phyloP scores from a whole-genome alignment of 176 grass and related monocot genomes.

The Oryza officinalis region DNA sequence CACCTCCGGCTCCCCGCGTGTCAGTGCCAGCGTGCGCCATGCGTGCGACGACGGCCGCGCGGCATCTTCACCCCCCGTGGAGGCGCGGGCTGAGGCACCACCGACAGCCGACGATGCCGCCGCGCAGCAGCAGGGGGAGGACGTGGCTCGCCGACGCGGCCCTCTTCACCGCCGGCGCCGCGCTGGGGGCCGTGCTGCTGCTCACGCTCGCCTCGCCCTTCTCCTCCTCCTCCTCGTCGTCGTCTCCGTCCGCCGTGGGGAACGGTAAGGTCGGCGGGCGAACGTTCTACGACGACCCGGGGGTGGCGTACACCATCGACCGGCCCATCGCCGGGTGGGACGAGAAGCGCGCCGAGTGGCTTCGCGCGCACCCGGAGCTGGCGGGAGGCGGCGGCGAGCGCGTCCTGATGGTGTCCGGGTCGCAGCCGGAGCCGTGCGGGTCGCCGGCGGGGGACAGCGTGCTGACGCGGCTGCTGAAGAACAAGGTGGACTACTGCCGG shows the following conservation, averaged over 20 bases:
- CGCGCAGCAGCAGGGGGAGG: constrained; percentile 17
- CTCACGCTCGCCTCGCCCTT: constrained; percentile 48
- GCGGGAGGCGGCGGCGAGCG: constrained; percentile 18
- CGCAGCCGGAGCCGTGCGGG: constrained; percentile 71
- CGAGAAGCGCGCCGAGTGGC: constrained; percentile 66
- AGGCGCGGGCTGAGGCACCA: not conserved
- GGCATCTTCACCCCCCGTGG: not conserved
- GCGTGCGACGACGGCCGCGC: not conserved
- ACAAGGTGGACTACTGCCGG: constrained; percentile 91
- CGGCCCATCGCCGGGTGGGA: constrained; percentile 65
- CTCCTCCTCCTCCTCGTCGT: not conserved
- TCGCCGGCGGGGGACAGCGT: constrained; percentile 61
- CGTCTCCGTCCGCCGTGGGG: not conserved
- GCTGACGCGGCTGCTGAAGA: constrained; percentile 73
- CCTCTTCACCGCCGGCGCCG: constrained; percentile 65
- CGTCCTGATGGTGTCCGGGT: constrained; percentile 84
- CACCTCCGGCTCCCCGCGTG: not conserved
- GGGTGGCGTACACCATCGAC: constrained; percentile 69
- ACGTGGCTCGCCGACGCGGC: constrained; percentile 49
- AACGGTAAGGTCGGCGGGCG: not conserved
- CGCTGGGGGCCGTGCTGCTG: constrained; percentile 44
- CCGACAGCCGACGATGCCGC: constrained; percentile 24
- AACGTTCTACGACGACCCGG: constrained; percentile 87
- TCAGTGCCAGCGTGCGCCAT: constrained; percentile 1
- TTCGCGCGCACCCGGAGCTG: constrained; percentile 50